Evolutionary conservation across 768 basidiomycete species (phyloP), one percentile per base, ranked within the genome.

Genomic region (Amanita subjunquillea): DNA sequence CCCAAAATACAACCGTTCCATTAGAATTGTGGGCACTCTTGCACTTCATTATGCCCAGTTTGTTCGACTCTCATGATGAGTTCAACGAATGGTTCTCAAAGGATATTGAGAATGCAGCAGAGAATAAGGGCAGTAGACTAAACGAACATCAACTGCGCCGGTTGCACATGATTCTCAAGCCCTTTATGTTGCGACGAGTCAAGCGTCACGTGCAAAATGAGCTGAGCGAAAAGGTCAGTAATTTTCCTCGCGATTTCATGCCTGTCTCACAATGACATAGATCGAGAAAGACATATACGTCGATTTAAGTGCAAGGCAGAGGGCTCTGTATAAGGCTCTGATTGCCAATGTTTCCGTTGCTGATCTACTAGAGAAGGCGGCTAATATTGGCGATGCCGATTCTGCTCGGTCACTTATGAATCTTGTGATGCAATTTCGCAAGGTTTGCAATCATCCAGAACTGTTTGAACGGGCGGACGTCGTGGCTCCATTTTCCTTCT

Each of bases 71-170:
- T 12, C 94, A 98, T 62, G 94, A 98, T 62, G 96, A 99, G 69
- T 99, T 99, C 74, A 92, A 88, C 64, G 95, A 98, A 66, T 99
- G 96, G 96, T 99, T 99, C 67, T 96, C 95, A 9, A 96, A 97
- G 68, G 96, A 97, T 62, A 97, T 98, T 50, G 96, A 99, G 72
- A 94, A 89, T 63, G 91, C 91, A 15, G 78, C 78, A 4, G 93
- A 92, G 66, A 93, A 92, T 64, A 89, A 91, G 60, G 90, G 88
- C 4, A 83, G 86, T 66, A 89, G 85, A 63, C 74, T 98, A 58
- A 96, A 95, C 63, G 94, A 96, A 63, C 85, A 96, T 65, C 96
- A 99, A 65, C 72, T 99, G 41, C 81, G 92, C 46, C 83, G 96
- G 38, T 69, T 99, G 55, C 96, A 99, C 63, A 96, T 98, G 91